Evolutionary conservation across 352 stramenopile species (phyloP), one percentile per base, ranked within the genome.

Genomic region (Pythium utonaiense): DNA sequence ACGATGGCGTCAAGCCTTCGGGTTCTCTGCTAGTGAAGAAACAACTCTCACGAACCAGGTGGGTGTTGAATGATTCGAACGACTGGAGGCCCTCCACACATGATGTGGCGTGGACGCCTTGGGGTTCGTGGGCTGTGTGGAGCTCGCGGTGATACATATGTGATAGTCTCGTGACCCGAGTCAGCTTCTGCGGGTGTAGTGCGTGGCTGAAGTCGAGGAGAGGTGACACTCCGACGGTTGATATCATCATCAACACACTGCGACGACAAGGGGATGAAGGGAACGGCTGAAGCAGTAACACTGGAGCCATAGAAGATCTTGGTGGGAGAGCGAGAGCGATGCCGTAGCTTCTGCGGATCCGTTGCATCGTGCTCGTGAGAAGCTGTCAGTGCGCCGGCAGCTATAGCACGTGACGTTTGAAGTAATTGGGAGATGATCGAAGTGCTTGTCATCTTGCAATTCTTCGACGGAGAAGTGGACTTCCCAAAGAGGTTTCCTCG

Each of bases 361-460:
- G 27, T 13, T 3, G 3, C 16, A 6, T 41, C 24, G 7, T 21
- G 25, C 9, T 21, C 48, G 16, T 58, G 27, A 8, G 30, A 40
- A 19, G 17, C 8, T 33, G 21, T 1, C 14, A 25, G 9, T 3
- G 17, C 54, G 3, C 33, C 44, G 8, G 31, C 22, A 14, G 21
- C 33, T 19, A 60, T 56, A 0, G 66, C 68, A 22, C 76, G 61
- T 28, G 80, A 86, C 21, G 78, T 73, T 21, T 71, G 71, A 16
- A 89, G 60, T 27, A 89, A 66, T n/a, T 68, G 70, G 3, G 78
- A 82, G 28, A 88, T 86, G 31, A 86, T 69, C 0, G 80, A 87
- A 3, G 69, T 85, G 41, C 64, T 88, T 8, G 78, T 86, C 54
- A 88, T 86, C 53, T 83, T 88, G 61, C 70, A 83, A 40, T 62